Base-by-base conservation (phyloP, 176 grass and related monocot genomes). In the Tillandsia leiboldiana region DNA sequence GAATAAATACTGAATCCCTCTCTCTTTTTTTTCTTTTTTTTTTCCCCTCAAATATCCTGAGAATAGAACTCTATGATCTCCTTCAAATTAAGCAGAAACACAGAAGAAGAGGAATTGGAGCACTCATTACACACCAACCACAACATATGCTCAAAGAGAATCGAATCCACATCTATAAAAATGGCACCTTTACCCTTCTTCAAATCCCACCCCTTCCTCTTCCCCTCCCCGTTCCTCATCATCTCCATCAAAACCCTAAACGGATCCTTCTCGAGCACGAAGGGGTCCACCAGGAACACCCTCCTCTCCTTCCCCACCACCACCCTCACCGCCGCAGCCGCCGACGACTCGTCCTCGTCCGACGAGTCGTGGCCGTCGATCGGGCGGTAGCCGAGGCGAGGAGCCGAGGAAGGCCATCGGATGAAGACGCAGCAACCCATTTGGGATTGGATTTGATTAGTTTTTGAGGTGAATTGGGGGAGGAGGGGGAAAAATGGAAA, bases 41-140 rank as follows among this genome's bases (percentile, higher is more conserved):
- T 8, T 29, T 28, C 18, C 6, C 17, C 23, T 71, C 66, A 77
- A 7, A 70, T 88, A 75, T 99, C 94, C 84, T 83, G 86, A 23
- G 94, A 80, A 77, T 99, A 99, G 74, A 99, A 99, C 47, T 99
- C 94, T 61, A 99, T 88, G 78, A 99, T 99, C 78, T 99, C 94
- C 80, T 81, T 88, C 77, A 99, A 84, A 69, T 99, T 88, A 70
- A 82, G 80, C 66, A 87, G 82, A 7, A 77, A 50, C 50, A 90
- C 70, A 14, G 90, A 86, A 56, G 75, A 77, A 64, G 51, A 79
- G 1, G 17, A 64, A 0, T 1, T 65, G 26, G 20, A 65, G 10
- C 3, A 29, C 5, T 62, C 71, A 26, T 58, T 42, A 8, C 57
- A 53, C 9, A 77, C 82, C 48, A 87, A 75, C 89, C 89, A 91